phyloP scores from a whole-genome alignment of 345 rosid species.

The Erysimum cheiranthoides region DNA sequence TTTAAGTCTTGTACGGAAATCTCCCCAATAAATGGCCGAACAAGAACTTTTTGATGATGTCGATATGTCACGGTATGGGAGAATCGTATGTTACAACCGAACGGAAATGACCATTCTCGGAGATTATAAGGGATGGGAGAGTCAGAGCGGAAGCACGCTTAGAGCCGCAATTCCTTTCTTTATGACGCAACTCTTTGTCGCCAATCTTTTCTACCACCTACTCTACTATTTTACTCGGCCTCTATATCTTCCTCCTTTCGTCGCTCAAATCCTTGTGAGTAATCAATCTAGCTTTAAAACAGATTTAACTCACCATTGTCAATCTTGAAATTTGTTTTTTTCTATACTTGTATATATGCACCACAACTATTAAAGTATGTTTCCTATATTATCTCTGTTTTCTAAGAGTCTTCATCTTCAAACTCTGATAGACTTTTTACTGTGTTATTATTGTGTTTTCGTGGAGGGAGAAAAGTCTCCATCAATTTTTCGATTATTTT shows the following conservation, averaged over 20 bases:
- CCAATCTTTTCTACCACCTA: slow-evolving; percentile 29
- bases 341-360: not conserved
- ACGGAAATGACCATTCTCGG: not conserved
- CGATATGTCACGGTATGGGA: slow-evolving; percentile 20
- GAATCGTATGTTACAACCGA: slow-evolving; percentile 33
- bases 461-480: no score
- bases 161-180: slow-evolving; percentile 26
- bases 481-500: no score
- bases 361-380: not conserved
- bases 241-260: slow-evolving; percentile 44
- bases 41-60: no score
- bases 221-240: slow-evolving; percentile 32
- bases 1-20: not conserved
- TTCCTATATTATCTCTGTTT: not conserved
- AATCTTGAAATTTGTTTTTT: not conserved
- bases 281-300: slow-evolving; percentile 5
- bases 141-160: not conserved
- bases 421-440: not conserved
- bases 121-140: slow-evolving; percentile 15
- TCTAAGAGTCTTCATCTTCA: not conserved
- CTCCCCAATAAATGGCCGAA: not conserved
- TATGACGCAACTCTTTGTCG: slow-evolving; percentile 25
- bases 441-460: no score
- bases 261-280: slow-evolving; percentile 48
- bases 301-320: not conserved